These are phyloP conservation scores for Fistulifera pelliculosa DNA, from an alignment of 108 stramenopile genomes.

Conservation along the genomic window DNA sequence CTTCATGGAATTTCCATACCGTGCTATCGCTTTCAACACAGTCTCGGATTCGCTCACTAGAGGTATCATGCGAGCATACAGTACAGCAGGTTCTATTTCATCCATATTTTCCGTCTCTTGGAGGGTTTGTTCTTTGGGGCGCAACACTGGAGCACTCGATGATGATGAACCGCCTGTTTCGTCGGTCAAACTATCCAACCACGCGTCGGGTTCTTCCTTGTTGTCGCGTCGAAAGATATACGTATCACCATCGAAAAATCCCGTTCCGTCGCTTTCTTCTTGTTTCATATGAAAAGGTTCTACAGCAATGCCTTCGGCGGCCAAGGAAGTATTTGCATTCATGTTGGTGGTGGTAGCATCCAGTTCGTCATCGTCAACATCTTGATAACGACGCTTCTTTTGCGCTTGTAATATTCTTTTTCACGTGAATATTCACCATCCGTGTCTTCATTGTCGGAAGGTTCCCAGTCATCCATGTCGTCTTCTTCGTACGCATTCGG, in stretches of 20 bases:
- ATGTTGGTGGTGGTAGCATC: slow-evolving; percentile 48
- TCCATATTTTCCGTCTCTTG: slow-evolving; percentile 22
- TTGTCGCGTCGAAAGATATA: slow-evolving; percentile 31
- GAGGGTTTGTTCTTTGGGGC: slow-evolving; percentile 5
- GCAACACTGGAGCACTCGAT: slow-evolving; percentile 8
- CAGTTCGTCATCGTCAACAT: slow-evolving; percentile 19
- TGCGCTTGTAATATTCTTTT: slow-evolving; percentile 26
- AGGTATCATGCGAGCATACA: slow-evolving; percentile 31
- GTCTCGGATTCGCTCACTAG: slow-evolving; percentile 50
- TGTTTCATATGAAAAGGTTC: slow-evolving; percentile 83
- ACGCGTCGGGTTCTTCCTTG: slow-evolving; percentile 34
- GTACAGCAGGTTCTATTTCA: slow-evolving; percentile 27
- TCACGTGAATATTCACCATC: slow-evolving; percentile 9
- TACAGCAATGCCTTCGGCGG: slow-evolving; percentile 32
- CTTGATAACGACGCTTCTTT: slow-evolving; percentile 19
- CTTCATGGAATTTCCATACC: slow-evolving; percentile 50
- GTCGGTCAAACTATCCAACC: slow-evolving; percentile 29
- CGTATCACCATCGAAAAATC: slow-evolving; percentile 52
- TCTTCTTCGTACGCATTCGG: slow-evolving; percentile 33
- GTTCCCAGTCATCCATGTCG: slow-evolving; percentile 34
- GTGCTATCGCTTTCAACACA: slow-evolving; percentile 43
- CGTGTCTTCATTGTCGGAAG: slow-evolving; percentile 18
- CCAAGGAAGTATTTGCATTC: slow-evolving; percentile 23
- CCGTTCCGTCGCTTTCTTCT: slow-evolving; percentile 73
- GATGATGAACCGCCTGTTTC: background rate